Base-by-base conservation (phyloP, 2,329 filamentous ascomycete genomes). In the Trichoderma aggressivum region DNA sequence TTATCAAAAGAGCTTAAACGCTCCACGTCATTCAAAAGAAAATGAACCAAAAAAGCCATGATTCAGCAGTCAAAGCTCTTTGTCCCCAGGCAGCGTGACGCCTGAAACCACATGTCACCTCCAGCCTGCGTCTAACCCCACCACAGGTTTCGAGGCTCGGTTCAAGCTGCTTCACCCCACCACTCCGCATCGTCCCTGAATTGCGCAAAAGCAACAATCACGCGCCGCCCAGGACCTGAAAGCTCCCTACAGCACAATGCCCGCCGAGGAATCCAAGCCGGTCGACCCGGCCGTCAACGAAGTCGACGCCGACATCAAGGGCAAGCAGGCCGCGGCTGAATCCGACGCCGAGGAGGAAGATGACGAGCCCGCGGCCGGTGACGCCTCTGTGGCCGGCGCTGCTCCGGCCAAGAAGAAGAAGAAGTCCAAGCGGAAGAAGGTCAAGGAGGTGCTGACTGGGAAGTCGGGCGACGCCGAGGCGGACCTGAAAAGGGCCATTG, bases 371-470 rank as follows among this genome's bases (percentile, higher is more conserved):
- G 78, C 80, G 28, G 79, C 80, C 71, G 81, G 80, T 63, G 79
- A 79, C 59, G 79, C 77, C 30, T 59, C 71, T 56, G 77, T 78
- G 58, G 78, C 78, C 28, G 67, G 58, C 14, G 32, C 14, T 21
- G 67, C 59, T n/a, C 53, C 67, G 30, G 56, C 56, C 86, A 61
- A 85, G 77, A 87, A 89, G 76, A 91, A 90, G 80, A 90, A 89
- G 83, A 89, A 86, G 83, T 89, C 86, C 74, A 90, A 90, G 84
- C 88, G 86, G 80, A 86, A 87, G 81, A 89, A 89, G 83, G 81
- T 87, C 77, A 84, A 86, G 81, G 81, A 83, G 58, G 79, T 81
- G n/a, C 76, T 84, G 73, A 78, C 77, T 34, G 80, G 71, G 8
- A 78, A 82, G 60, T 72, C 79, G 14, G 77, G 75, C 50, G 80